These are phyloP conservation scores for Staphylotrichum tortipilum DNA, from an alignment of 495 filamentous ascomycete species.

Conservation along the genomic window DNA sequence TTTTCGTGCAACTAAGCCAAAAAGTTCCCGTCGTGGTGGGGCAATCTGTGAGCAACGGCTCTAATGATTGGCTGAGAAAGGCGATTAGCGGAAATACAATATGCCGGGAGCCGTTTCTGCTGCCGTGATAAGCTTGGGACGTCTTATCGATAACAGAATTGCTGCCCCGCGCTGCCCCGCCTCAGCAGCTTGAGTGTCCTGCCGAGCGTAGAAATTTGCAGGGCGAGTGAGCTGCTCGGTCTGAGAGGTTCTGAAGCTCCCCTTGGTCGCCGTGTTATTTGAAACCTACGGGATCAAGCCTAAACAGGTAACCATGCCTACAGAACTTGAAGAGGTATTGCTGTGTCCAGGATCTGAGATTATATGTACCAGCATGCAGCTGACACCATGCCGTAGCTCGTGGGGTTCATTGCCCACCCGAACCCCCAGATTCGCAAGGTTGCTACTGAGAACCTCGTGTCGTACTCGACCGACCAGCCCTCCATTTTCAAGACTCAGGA, in stretches of 20 bases:
- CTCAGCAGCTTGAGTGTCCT: no score
- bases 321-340: conserved; percentile 73
- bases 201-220: no score
- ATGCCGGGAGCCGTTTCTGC: neutral
- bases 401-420: conserved; percentile 83
- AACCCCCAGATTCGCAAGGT: conserved; percentile 67
- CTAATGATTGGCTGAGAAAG: conserved; percentile 7
- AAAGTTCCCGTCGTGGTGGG: conserved; percentile 21
- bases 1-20: conserved; percentile 16
- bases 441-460: conserved; percentile 80
- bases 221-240: no score
- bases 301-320: conserved; percentile 67
- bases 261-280: no score
- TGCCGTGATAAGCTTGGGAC: neutral
- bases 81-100: conserved; percentile 13
- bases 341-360: no score
- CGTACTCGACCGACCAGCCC: conserved; percentile 70
- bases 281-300: no score
- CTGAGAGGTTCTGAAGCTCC: no score
- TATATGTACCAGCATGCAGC: no score
- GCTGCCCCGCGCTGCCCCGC: conserved; percentile 12
- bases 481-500: conserved; percentile 74
- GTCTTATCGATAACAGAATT: conserved; percentile 14
- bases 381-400: conserved; percentile 50
- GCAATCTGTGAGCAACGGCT: conserved; percentile 10